Evolutionary conservation across 352 stramenopile species (phyloP), one percentile per base, ranked within the genome.

Genomic region (Phytophthora palmivora): DNA sequence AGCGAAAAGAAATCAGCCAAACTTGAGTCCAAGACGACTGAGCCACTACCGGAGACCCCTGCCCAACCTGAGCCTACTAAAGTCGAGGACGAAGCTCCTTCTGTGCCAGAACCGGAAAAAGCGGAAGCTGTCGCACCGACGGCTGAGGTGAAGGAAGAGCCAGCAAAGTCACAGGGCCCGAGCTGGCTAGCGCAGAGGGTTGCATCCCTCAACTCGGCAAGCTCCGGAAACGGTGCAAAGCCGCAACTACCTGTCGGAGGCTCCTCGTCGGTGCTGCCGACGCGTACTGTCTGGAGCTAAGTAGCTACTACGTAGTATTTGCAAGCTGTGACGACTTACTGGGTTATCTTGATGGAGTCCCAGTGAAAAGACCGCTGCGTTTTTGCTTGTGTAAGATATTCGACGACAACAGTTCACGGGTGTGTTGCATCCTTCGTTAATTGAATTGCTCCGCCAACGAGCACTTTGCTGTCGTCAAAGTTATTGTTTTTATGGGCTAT

Each of bases 221-320:
- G 39, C 59, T 24, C 39, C 5, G 58, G 45, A 53, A 72, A 28
- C 16, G 33, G 16, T 45, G 22, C 60, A 24, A 74, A 75, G 47
- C 43, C 65, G 7, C 46, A 67, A 11, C 47, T 74, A n/a, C 65
- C 63, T 38, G 39, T 53, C 8, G 59, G 63, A 19, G 58, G 51
- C 14, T 69, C 73, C 6, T 74, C 73, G 9, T 63, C 66, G 3
- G 50, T 42, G 32, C 45, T 88, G 37, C 78, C 78, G 6, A 85
- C 78, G 11, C 78, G 78, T 36, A 85, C 76, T 57, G 64, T 84
- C 16, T 88, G 78, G 78, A 88, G 67, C 52, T 87, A 73, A 71
- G 53, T 49, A 50, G 46, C 46, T 53, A 34, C 6, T 28, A 6
- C 24, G n/a, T n/a, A n/a, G n/a, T n/a, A n/a, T n/a, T n/a, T n/a